Percentiles rank a stretch among this genome's conserved stretches.
Evolutionary conservation across 129 eudicot species (phyloP).

Genomic region (Silybum marianum): DNA sequence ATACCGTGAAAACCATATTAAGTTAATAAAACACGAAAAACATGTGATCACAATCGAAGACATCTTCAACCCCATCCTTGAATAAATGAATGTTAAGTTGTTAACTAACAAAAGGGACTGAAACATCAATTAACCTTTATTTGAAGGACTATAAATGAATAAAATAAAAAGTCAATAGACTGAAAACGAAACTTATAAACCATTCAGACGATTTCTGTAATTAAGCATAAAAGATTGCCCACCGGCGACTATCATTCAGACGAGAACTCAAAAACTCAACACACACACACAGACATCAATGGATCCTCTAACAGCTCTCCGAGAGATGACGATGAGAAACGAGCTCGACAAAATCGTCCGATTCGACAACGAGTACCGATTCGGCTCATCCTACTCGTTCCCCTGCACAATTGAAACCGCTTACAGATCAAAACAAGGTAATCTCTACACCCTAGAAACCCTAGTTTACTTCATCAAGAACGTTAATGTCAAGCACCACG

Average conservation of each 20-base stretch:
- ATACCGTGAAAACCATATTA: too few relatives aligned
- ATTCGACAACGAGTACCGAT: conserved; percentile 58
- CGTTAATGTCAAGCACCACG: conserved; percentile 70
- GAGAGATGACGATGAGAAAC: conserved; percentile 73
- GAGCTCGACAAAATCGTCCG: conserved; percentile 60
- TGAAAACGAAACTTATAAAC: background rate
- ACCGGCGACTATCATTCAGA: background rate
- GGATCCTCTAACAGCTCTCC: conserved; percentile 89
- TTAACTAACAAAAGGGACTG: background rate
- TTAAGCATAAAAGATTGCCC: background rate
- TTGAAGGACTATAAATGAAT: background rate
- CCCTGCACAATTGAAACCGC: conserved; percentile 77
- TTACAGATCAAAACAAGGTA: conserved; percentile 80
- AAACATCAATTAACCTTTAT: background rate
- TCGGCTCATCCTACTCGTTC: conserved; percentile 65
- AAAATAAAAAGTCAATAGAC: background rate
- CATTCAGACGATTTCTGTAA: too few relatives aligned
- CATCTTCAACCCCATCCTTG: background rate
- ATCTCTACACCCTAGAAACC: conserved; percentile 88
- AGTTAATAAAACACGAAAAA: too few relatives aligned
- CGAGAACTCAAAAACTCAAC: background rate
- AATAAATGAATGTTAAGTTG: too few relatives aligned
- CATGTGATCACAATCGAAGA: background rate
- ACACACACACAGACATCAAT: conserved; percentile 30
- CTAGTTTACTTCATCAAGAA: conserved; percentile 80